Evolutionary conservation across 2,329 filamentous ascomycete genomes (phyloP).

Genomic region (Paecilomyces variotii): DNA sequence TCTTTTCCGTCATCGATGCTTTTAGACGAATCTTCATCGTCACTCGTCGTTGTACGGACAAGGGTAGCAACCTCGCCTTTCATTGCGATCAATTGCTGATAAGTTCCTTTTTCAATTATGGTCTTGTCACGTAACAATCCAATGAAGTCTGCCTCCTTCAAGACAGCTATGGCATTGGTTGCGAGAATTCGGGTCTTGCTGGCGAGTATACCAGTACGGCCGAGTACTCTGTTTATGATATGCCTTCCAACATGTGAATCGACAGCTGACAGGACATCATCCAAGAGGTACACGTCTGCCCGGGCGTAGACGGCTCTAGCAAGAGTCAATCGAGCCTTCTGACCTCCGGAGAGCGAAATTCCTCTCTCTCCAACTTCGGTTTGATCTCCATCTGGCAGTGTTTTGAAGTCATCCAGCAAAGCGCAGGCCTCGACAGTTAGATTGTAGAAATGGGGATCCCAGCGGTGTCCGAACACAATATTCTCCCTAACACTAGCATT

Average conservation of each 20-base stretch:
- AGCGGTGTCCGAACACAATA: constrained; percentile 91
- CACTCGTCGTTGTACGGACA: constrained; percentile 58
- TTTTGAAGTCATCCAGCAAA: constrained; percentile 79
- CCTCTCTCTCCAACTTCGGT: constrained; percentile 95
- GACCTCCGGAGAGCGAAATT: constrained; percentile 90
- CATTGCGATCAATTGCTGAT: constrained; percentile 84
- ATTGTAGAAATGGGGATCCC: constrained; percentile 90
- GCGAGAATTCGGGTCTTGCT: constrained; percentile 88
- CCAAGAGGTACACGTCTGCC: constrained; percentile 91
- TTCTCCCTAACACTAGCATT: constrained; percentile 97
- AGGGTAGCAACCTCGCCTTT: constrained; percentile 83
- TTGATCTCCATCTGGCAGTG: constrained; percentile 89
- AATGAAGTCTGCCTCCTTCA: constrained; percentile 85
- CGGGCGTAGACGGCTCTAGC: constrained; percentile 92
- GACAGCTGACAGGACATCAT: constrained; percentile 93
- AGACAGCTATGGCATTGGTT: constrained; percentile 88
- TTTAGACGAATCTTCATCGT: constrained; percentile 41
- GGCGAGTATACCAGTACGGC: constrained; percentile 69
- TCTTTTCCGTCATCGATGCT: constrained; percentile 49
- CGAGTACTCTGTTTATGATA: constrained; percentile 89
- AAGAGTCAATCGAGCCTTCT: constrained; percentile 87
- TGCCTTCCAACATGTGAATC: constrained; percentile 95
- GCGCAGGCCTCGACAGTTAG: constrained; percentile 88
- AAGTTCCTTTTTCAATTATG: constrained; percentile 81
- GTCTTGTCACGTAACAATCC: constrained; percentile 74